phyloP scores from a whole-genome alignment of 2,329 filamentous ascomycete species.

The Aspergillus sp. region DNA sequence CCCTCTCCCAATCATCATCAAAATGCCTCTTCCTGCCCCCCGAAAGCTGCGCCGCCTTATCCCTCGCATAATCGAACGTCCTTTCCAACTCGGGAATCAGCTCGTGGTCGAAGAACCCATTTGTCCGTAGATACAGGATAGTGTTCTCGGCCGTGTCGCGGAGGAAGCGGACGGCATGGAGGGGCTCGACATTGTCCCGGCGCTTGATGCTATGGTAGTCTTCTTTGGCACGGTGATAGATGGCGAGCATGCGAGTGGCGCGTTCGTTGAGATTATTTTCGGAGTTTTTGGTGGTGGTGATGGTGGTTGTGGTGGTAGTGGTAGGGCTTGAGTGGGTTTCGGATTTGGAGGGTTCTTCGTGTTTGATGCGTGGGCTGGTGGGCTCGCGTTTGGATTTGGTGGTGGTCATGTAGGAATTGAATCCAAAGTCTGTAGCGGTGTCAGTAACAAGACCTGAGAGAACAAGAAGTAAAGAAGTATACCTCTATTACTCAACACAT shows the following conservation, averaged over 20 bases:
- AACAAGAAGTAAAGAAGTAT: not conserved
- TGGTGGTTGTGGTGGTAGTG: not conserved
- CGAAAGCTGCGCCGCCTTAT: conserved; percentile 28
- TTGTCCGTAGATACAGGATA: conserved; percentile 25
- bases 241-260: conserved; percentile 17
- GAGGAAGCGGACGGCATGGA: conserved; percentile 32
- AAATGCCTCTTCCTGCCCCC: conserved; percentile 36
- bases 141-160: conserved; percentile 40
- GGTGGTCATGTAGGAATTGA: not conserved
- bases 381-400: not conserved
- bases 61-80: conserved; percentile 27
- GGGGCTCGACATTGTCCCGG: conserved; percentile 15
- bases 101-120: conserved; percentile 17
- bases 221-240: conserved; percentile 31
- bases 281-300: not conserved
- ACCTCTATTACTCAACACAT: conserved; percentile 12
- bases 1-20: conserved; percentile 12
- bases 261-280: not conserved
- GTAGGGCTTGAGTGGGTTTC: not conserved
- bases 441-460: not conserved
- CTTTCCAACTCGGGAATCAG: conserved; percentile 28
- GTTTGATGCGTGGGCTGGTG: not conserved
- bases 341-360: not conserved
- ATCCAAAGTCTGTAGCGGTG: not conserved
- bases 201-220: conserved; percentile 28